Evolutionary conservation across 2,329 filamentous ascomycete genomes (phyloP).

Genomic region (Penicillium freii): DNA sequence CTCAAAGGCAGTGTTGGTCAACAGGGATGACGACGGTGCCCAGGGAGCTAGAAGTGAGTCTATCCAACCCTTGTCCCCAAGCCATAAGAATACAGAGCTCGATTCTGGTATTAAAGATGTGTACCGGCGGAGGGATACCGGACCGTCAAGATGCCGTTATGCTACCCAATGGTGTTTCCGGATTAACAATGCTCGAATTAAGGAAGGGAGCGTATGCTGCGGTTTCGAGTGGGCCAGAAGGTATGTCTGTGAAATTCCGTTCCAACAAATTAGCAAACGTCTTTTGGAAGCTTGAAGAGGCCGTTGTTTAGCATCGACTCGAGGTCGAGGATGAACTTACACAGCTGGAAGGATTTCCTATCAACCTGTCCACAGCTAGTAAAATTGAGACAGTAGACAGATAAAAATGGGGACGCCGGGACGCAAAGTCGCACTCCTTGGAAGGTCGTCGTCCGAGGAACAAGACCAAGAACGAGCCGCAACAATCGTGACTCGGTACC

Average conservation of each 20-base stretch:
- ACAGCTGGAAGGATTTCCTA: constrained; percentile 25
- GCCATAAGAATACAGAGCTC: neutral
- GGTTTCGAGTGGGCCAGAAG: neutral
- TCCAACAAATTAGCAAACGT: constrained; percentile 6
- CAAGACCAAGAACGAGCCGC: constrained; percentile 28
- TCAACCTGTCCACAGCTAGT: constrained; percentile 16
- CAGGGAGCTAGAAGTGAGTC: too few species aligned
- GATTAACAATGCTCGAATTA: neutral
- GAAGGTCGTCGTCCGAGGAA: constrained; percentile 38
- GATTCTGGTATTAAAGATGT: neutral
- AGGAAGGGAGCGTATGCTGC: neutral
- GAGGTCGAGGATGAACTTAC: constrained; percentile 23
- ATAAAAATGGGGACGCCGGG: constrained; percentile 20
- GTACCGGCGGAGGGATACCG: neutral
- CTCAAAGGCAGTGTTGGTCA: neutral
- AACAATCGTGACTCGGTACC: constrained; percentile 19
- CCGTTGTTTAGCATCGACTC: constrained; percentile 11
- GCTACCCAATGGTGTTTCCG: neutral
- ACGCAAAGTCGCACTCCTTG: constrained; percentile 25
- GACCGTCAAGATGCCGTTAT: neutral
- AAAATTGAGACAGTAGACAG: constrained; percentile 14
- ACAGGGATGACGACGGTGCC: neutral
- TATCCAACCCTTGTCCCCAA: neutral
- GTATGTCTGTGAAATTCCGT: constrained; percentile 11
- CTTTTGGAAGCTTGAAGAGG: neutral